Evolutionary conservation across 805 yeast genomes (phyloP).

Genomic region (Spathaspora passalidarum): DNA sequence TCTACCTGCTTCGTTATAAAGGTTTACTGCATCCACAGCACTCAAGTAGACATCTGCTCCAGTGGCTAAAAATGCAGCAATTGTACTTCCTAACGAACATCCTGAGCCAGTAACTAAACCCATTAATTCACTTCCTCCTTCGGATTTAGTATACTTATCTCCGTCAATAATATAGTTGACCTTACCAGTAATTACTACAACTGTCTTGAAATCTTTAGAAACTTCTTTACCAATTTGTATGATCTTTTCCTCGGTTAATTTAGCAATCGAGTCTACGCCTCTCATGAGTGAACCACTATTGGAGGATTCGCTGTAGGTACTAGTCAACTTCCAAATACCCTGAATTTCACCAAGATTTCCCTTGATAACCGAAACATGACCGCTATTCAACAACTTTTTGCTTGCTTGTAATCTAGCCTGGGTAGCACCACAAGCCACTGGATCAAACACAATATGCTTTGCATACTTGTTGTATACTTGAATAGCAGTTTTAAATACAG

Average conservation of each 20-base stretch:
- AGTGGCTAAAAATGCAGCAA: slow-evolving; percentile 57
- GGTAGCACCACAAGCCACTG: slow-evolving; percentile 92
- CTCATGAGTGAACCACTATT: slow-evolving; percentile 46
- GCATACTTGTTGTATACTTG: slow-evolving; percentile 52
- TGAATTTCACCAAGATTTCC: slow-evolving; percentile 85
- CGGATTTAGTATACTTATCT: slow-evolving; percentile 18
- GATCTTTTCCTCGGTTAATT: slow-evolving; percentile 20
- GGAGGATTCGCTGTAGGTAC: slow-evolving; percentile 14
- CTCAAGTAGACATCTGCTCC: slow-evolving; percentile 41
- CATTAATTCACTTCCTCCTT: slow-evolving; percentile 64
- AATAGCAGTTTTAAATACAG: slow-evolving; percentile 50
- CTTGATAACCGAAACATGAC: slow-evolving; percentile 66
- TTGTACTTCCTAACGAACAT: slow-evolving; percentile 73
- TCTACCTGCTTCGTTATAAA: slow-evolving; percentile 63
- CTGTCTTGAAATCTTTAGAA: slow-evolving; percentile 49
- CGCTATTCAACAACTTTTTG: slow-evolving; percentile 48
- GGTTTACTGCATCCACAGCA: slow-evolving; percentile 50
- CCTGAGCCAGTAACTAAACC: slow-evolving; percentile 78
- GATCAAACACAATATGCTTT: slow-evolving; percentile 76
- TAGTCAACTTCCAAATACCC: slow-evolving; percentile 46
- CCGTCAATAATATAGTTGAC: slow-evolving; percentile 25
- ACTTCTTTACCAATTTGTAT: slow-evolving; percentile 44
- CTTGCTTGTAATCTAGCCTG: slow-evolving; percentile 49
- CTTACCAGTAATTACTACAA: slow-evolving; percentile 72
- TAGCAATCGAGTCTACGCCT: slow-evolving; percentile 63